Conservation (phyloP, 495 filamentous ascomycete genomes). For the Rhizodiscina lignyota region DNA sequence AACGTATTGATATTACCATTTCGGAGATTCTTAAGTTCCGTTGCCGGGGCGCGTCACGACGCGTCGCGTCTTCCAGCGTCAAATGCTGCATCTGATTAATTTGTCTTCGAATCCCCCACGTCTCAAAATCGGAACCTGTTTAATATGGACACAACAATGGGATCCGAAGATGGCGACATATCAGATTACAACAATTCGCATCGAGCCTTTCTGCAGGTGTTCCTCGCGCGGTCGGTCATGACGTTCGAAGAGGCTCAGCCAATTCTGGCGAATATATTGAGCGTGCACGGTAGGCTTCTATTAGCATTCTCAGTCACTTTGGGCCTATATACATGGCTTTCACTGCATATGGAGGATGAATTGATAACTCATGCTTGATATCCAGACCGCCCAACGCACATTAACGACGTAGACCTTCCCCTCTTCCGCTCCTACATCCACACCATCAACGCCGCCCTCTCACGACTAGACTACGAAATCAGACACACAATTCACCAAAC, state of each 20-base stretch:
- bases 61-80: no score
- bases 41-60: no score
- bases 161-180: no score
- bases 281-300: constrained; percentile 28
- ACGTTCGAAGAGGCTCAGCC: constrained; percentile 57
- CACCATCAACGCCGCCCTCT: constrained; percentile 52
- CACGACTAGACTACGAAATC: constrained; percentile 76
- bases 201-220: constrained; percentile 85
- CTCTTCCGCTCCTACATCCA: constrained; percentile 53
- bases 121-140: no score
- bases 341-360: no score
- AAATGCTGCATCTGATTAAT: no score
- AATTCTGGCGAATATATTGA: constrained; percentile 61
- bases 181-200: constrained; percentile 48
- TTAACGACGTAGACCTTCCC: constrained; percentile 46
- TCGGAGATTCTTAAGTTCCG: no score
- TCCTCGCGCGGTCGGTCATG: constrained; percentile 60
- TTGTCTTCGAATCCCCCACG: no score
- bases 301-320: no score
- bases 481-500: constrained; percentile 49
- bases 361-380: no score
- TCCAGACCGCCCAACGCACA: constrained; percentile 22
- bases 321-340: background rate
- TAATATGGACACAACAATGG: no score
- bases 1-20: no score